Conservation (phyloP, 192 early-diverging fungal species). For the Backusella psychrophila region DNA sequence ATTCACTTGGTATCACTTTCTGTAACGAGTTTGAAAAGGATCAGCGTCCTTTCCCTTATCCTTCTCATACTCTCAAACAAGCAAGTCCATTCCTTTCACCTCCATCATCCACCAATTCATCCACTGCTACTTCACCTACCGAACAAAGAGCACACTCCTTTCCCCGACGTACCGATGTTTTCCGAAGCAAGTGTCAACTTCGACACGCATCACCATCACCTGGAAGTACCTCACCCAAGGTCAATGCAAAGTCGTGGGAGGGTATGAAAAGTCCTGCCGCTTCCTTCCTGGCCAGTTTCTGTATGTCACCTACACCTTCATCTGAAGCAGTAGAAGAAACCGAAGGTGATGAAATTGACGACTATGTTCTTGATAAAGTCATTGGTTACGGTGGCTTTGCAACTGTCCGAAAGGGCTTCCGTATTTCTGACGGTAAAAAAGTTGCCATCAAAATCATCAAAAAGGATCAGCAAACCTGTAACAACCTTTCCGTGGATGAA, state of each 20-base stretch:
- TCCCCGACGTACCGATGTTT: background rate
- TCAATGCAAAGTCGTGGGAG: conserved; percentile 31
- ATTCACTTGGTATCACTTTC: conserved; percentile 29
- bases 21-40: background rate
- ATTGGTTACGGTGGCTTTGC: conserved; percentile 80
- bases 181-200: background rate
- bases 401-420: conserved; percentile 66
- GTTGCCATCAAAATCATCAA: conserved; percentile 75
- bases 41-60: background rate
- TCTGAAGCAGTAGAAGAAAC: conserved; percentile 33
- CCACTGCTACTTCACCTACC: background rate
- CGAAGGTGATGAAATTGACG: conserved; percentile 72
- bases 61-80: background rate
- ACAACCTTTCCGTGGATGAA: conserved; percentile 16
- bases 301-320: conserved; percentile 12
- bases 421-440: conserved; percentile 41
- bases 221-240: conserved; percentile 5
- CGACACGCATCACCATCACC: background rate
- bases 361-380: conserved; percentile 64
- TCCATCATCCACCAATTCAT: conserved; percentile 5
- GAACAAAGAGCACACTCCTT: background rate
- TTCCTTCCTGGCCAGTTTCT: conserved; percentile 35
- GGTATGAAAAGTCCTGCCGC: conserved; percentile 34
- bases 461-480: conserved; percentile 24
- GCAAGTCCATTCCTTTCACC: conserved; percentile 3